Conservation (phyloP, 495 filamentous ascomycete species). For the Penicillium subrubescens region DNA sequence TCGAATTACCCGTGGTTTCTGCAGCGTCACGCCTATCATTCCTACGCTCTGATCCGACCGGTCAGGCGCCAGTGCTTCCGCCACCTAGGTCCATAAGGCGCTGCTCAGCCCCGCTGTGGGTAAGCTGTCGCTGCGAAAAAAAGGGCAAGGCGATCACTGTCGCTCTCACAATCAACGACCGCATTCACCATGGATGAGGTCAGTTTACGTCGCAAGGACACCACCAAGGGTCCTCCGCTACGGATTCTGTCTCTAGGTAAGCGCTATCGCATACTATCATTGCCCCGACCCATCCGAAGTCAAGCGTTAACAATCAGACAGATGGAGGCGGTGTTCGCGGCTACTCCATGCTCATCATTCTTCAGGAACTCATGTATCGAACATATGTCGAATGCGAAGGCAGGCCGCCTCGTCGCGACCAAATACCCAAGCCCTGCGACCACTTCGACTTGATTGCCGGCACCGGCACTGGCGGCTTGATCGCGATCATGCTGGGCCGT, state of each 20-base stretch:
- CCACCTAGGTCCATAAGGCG: constrained; percentile 33
- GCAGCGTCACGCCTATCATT: constrained; percentile 18
- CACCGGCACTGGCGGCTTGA: constrained; percentile 91
- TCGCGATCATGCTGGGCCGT: constrained; percentile 94
- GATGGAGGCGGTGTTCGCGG: constrained; percentile 96
- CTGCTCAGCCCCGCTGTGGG: constrained; percentile 34
- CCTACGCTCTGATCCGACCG: constrained; percentile 22
- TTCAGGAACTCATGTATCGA: constrained; percentile 95
- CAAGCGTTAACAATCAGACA: constrained; percentile 38
- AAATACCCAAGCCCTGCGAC: constrained; percentile 96
- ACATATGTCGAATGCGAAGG: constrained; percentile 85
- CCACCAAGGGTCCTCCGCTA: constrained; percentile 89
- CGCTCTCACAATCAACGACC: constrained; percentile 8
- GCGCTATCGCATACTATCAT: constrained; percentile 25
- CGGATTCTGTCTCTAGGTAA: constrained; percentile 88
- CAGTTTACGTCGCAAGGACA: constrained; percentile 76
- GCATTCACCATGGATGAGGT: constrained; percentile 34
- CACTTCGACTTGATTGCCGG: constrained; percentile 97
- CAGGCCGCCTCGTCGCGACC: constrained; percentile 75
- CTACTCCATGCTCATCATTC: constrained; percentile 93
- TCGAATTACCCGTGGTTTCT: constrained; percentile 16
- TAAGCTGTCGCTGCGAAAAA: constrained; percentile 28
- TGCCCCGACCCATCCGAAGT: neutral
- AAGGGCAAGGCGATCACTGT: constrained; percentile 17
- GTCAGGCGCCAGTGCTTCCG: constrained; percentile 26